Evolutionary conservation across 306 rosid species (phyloP).

Genomic region (Betula pendula): DNA sequence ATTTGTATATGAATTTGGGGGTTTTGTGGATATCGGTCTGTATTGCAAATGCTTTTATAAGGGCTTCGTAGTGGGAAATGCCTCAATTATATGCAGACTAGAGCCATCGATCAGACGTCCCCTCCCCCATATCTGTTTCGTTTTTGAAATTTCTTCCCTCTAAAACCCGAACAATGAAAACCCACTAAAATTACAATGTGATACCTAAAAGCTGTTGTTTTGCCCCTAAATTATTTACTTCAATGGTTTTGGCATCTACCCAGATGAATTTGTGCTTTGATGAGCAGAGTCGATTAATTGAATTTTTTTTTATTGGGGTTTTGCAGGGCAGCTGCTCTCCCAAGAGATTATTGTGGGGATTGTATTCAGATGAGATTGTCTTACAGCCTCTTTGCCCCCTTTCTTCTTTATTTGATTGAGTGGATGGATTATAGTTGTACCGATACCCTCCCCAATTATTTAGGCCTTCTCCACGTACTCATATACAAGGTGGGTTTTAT

Average conservation of each 20-base stretch:
- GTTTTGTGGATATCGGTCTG: not conserved
- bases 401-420: constrained; percentile 61
- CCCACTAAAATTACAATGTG: not conserved
- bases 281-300: constrained; percentile 18
- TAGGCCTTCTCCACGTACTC: constrained; percentile 67
- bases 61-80: not conserved
- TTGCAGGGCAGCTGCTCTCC: constrained; percentile 67
- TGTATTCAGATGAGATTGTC: constrained; percentile 64
- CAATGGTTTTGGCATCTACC: not conserved
- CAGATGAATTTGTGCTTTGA: constrained; percentile 13
- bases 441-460: constrained; percentile 54
- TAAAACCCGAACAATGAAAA: not conserved
- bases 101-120: not conserved
- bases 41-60: not conserved
- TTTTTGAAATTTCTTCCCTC: not conserved
- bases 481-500: constrained; percentile 48
- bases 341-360: constrained; percentile 58
- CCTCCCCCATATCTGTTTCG: not conserved
- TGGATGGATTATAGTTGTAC: constrained; percentile 77
- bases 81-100: not conserved
- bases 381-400: constrained; percentile 74
- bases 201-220: not conserved
- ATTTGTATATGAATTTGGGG: not conserved
- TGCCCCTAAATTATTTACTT: not conserved
- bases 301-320: constrained; percentile 16